Evolutionary conservation across 306 rosid genomes (phyloP).

Genomic region (Castanopsis chinensis): DNA sequence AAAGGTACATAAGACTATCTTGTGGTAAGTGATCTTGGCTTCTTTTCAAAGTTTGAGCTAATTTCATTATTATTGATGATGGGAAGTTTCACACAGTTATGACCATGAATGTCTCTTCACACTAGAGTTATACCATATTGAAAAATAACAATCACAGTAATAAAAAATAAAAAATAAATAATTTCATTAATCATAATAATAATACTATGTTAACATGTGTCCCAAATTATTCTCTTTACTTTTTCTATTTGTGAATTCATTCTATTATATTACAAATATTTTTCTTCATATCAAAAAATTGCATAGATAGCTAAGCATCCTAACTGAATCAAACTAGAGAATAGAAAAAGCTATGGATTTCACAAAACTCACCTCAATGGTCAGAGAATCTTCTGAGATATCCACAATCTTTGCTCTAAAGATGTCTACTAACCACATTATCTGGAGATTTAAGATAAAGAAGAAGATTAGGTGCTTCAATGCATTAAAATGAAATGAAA

Average conservation of each 20-base stretch:
- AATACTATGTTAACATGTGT: background rate
- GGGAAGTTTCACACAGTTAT: background rate
- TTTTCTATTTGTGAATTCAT: background rate
- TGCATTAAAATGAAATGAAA: conserved; percentile 7
- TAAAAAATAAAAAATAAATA: background rate
- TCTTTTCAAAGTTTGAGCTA: background rate
- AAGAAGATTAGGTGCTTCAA: background rate
- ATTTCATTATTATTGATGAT: background rate
- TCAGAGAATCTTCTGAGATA: conserved; percentile 45
- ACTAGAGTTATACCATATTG: background rate
- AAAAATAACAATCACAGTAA: background rate
- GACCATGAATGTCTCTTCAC: background rate
- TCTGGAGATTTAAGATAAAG: conserved; percentile 33
- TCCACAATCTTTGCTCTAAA: conserved; percentile 57
- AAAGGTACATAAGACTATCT: background rate
- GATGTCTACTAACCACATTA: conserved; percentile 60
- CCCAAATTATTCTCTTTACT: background rate
- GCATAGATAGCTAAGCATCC: background rate
- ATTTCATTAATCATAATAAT: background rate
- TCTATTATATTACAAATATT: background rate
- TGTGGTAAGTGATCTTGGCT: background rate
- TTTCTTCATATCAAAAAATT: background rate
- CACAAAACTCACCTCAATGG: conserved; percentile 47
- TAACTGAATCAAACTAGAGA: background rate
- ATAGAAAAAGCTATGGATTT: background rate